These are phyloP conservation scores for Xylaria sp. DNA, from an alignment of 2,329 filamentous ascomycete species.

Conservation along the genomic window DNA sequence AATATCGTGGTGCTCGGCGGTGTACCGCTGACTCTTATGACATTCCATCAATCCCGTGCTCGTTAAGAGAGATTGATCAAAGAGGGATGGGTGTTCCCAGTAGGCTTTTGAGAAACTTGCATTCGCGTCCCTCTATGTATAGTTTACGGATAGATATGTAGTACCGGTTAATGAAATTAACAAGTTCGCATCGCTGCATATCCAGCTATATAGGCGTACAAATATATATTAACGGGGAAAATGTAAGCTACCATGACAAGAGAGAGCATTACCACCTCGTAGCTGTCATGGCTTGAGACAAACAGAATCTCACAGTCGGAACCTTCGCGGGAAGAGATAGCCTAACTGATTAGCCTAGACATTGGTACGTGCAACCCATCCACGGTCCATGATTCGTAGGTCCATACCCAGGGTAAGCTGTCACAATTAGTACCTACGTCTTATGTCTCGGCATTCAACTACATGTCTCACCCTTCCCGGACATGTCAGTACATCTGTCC, in stretches of 20 bases:
- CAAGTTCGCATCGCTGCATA: background rate
- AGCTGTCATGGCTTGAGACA: background rate
- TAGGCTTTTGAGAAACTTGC: background rate
- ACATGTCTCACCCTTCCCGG: conserved; percentile 1
- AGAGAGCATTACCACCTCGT: background rate
- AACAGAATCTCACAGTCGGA: background rate
- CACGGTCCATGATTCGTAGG: background rate
- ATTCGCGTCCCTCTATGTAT: background rate
- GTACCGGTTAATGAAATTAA: background rate
- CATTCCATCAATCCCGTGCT: background rate
- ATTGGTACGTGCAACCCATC: background rate
- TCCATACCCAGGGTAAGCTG: background rate
- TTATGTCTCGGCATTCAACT: background rate
- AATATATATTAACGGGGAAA: background rate
- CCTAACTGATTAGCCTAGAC: too few relatives aligned
- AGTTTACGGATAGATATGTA: background rate
- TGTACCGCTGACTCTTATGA: background rate
- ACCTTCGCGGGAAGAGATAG: background rate
- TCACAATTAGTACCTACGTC: background rate
- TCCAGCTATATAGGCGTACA: background rate
- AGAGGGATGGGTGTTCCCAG: background rate
- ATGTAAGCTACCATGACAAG: background rate
- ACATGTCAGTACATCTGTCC: too few relatives aligned
- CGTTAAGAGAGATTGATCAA: background rate
- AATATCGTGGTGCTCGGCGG: background rate